phyloP scores from a whole-genome alignment of 2,329 filamentous ascomycete species.

The Reticulascus tulasneorum region DNA sequence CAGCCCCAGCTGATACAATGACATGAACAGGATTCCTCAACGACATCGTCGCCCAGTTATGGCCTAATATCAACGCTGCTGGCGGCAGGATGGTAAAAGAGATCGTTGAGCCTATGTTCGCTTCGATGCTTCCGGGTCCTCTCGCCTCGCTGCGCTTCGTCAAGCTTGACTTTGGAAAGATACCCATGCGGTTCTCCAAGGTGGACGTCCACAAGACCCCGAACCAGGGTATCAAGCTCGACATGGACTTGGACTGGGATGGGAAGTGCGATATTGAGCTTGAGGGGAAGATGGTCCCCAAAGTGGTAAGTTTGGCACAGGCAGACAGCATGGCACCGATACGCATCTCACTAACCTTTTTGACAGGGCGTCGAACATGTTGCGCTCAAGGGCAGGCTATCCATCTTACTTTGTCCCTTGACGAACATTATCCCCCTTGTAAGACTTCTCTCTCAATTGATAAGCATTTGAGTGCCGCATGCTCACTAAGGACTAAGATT shows the following conservation, averaged over 20 bases:
- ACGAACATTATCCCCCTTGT: constrained; percentile 42
- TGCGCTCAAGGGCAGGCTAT: constrained; percentile 38
- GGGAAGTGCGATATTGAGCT: constrained; percentile 43
- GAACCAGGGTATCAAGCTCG: constrained; percentile 41
- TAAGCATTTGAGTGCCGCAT: neutral
- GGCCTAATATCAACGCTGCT: constrained; percentile 44
- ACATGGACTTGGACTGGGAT: constrained; percentile 43
- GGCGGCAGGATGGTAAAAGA: constrained; percentile 40
- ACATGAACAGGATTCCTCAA: constrained; percentile 40
- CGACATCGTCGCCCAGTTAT: constrained; percentile 42
- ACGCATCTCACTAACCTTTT: constrained; percentile 6
- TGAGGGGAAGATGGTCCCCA: constrained; percentile 36
- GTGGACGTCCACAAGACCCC: constrained; percentile 42
- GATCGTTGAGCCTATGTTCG: constrained; percentile 44
- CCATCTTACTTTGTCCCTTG: constrained; percentile 38
- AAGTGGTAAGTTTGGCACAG: constrained; percentile 28
- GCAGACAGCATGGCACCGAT: neutral
- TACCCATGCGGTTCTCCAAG: constrained; percentile 35
- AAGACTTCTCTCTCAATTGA: constrained; percentile 8
- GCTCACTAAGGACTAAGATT: constrained; percentile 26
- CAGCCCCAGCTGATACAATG: constrained; percentile 4
- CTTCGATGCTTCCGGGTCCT: constrained; percentile 39
- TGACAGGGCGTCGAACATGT: constrained; percentile 40
- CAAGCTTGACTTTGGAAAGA: constrained; percentile 40
- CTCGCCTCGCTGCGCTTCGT: constrained; percentile 36